A percentile compares a stretch with the other conserved stretches of the same genome.
phyloP scores from a whole-genome alignment of 1,284 basidiomycete species.

The Xerocomus amazonicus region DNA sequence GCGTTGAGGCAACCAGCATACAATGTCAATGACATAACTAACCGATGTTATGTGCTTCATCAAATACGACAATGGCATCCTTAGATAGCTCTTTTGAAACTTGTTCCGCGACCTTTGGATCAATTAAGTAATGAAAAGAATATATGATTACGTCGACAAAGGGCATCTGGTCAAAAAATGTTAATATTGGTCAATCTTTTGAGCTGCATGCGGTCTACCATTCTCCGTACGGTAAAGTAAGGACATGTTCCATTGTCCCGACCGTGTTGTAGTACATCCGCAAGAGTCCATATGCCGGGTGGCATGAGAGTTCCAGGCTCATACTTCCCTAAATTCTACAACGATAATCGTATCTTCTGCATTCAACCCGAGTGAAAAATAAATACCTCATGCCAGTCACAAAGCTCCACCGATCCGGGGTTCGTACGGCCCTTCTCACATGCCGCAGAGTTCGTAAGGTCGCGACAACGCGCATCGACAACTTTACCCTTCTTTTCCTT shows the following conservation, averaged over 20 bases:
- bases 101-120: slow-evolving; percentile 99
- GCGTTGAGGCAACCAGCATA: slow-evolving; percentile 1
- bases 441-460: slow-evolving; percentile 84
- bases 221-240: slow-evolving; percentile 94
- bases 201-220: slow-evolving; percentile 54
- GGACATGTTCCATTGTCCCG: slow-evolving; percentile 87
- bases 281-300: slow-evolving; percentile 90
- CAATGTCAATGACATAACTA: slow-evolving; percentile 19
- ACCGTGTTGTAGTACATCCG: slow-evolving; percentile 90
- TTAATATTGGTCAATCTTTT: slow-evolving; percentile 4
- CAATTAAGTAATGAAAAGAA: slow-evolving; percentile 98
- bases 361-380: slow-evolving; percentile 1
- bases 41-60: slow-evolving; percentile 99
- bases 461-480: slow-evolving; percentile 95
- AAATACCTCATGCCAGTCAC: slow-evolving; percentile 92
- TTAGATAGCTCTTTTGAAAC: slow-evolving; percentile 98
- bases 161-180: slow-evolving; percentile 65
- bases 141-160: slow-evolving; percentile 98
- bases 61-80: slow-evolving; percentile 98
- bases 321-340: slow-evolving; percentile 68
- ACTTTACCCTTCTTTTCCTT: slow-evolving; percentile 98
- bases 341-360: slow-evolving; percentile 1
- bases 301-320: slow-evolving; percentile 87
- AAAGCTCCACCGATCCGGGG: slow-evolving; percentile 91
- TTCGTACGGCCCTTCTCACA: slow-evolving; percentile 85